Evolutionary conservation across 139 green algal genomes (phyloP), one percentile per base, ranked within the genome.

Genomic region (Chlorokybus atmophyticus): DNA sequence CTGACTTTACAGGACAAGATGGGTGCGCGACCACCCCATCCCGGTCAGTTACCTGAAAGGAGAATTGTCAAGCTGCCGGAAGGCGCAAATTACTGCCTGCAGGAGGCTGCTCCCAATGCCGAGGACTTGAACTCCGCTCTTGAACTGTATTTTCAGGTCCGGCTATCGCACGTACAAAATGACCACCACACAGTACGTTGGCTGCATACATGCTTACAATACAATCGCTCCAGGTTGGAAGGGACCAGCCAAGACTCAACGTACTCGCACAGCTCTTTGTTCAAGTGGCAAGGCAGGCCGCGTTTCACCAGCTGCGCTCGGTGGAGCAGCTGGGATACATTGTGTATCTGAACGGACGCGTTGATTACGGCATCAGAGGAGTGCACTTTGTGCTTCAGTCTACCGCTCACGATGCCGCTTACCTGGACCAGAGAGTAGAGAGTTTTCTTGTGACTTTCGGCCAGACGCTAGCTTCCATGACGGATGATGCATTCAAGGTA

Each of bases 301-400:
- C 80, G 3, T 95, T 93, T 75, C 64, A 88, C 63, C 59, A 79
- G 49, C 76, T 95, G 68, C 68, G 87, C 52, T 92, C 87, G 0
- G 68, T 84, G 54, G 74, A 94, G 75, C 87, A 92, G 73, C 69
- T 88, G 44, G 75, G 80, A 3, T 84, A 85, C 61, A 71, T 81
- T 40, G 76, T 83, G 29, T 70, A 52, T 52, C 31, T 74, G 40
- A 42, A 53, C 19, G 14, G 27, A 56, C 21, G 57, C 44, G 41
- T 21, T 56, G 24, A 51, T 21, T 2, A n/a, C n/a, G 24, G 28
- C 52, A 26, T 52, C 19, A 4, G n/a, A n/a, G n/a, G n/a, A n/a
- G n/a, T n/a, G n/a, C n/a, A n/a, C n/a, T n/a, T n/a, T n/a, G n/a
- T n/a, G n/a, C n/a, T n/a, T n/a, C n/a, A n/a, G n/a, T n/a, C n/a